Percentiles rank a stretch among this genome's conserved stretches.
phyloP scores from a whole-genome alignment of 2,329 filamentous ascomycete genomes.

The Claviceps spartinae region DNA sequence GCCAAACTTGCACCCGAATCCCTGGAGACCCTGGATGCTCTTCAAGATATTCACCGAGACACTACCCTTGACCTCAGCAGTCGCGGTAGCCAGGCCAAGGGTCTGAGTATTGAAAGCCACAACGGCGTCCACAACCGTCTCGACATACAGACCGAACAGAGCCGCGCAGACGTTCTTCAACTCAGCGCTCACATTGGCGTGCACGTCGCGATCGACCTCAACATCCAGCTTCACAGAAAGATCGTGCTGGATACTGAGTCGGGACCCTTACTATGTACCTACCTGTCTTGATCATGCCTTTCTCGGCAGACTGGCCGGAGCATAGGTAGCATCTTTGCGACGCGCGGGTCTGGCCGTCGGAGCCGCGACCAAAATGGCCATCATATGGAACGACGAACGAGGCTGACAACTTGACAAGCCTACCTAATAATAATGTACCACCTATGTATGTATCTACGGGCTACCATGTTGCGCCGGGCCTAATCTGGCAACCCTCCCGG shows the following conservation, averaged over 20 bases:
- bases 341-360: too few species aligned
- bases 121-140: conserved; percentile 17
- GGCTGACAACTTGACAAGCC: too few species aligned
- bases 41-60: conserved; percentile 14
- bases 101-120: conserved; percentile 24
- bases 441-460: too few species aligned
- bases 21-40: conserved; percentile 8
- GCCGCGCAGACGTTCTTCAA: conserved; percentile 20
- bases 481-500: too few species aligned
- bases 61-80: conserved; percentile 14
- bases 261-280: too few species aligned
- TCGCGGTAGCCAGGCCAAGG: conserved; percentile 17
- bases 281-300: too few species aligned
- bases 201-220: conserved; percentile 10
- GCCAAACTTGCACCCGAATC: conserved; percentile 18
- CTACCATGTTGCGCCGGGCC: too few species aligned
- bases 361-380: too few species aligned
- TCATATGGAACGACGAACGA: too few species aligned
- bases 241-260: conserved; percentile 14
- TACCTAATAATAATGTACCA: too few species aligned
- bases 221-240: conserved; percentile 11
- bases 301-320: too few species aligned
- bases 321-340: too few species aligned
- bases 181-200: conserved; percentile 14
- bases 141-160: conserved; percentile 21